Evolutionary conservation across 352 stramenopile genomes (phyloP), one percentile per base, ranked within the genome.

Genomic region (Pythium biforme): DNA sequence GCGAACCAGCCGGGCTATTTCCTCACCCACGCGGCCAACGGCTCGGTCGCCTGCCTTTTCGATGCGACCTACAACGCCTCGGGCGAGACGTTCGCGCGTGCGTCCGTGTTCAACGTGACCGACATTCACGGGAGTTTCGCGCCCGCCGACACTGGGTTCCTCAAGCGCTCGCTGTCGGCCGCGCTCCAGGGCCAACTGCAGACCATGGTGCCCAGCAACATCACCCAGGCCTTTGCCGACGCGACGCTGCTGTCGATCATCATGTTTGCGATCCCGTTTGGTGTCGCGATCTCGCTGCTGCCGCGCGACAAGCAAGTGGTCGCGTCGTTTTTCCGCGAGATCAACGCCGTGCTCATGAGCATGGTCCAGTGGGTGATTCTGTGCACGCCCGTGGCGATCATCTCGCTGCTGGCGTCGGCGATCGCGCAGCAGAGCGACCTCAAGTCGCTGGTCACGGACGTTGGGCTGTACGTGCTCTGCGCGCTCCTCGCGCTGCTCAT

Each of bases 301-400:
- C 58, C 58, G 22, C 37, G 34, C 23, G 27, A 64, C 48, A 25
- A 33, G 34, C 15, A 37, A 1, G 2, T 58, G 23, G 58, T 64
- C 8, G 37, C 46, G 17, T 22, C 2, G 7, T 64, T 64, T 20
- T 64, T 57, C 27, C 47, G 58, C 10, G 58, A 77, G 39, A 59
- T 76, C 51, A 74, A 75, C 64, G 50, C n/a, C 14, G 67, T 76
- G 7, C 68, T 83, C 55, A 75, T 81, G 62, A 31, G 10, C n/a
- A 74, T 84, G 53, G 64, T 81, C 54, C 41, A 66, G 46, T 69
- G 62, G 57, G 56, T 85, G 25, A 76, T 87, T 49, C 39, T 62
- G 23, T 83, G 68, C 51, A 84, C 66, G 26, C 78, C 75, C 2
- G 20, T 82, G 20, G 72, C 70, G 0, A 71, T 78, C 48, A 64